Evolutionary conservation across 2,329 filamentous ascomycete genomes (phyloP), one percentile per base, ranked within the genome.

Genomic region (Aspergillus sp.): DNA sequence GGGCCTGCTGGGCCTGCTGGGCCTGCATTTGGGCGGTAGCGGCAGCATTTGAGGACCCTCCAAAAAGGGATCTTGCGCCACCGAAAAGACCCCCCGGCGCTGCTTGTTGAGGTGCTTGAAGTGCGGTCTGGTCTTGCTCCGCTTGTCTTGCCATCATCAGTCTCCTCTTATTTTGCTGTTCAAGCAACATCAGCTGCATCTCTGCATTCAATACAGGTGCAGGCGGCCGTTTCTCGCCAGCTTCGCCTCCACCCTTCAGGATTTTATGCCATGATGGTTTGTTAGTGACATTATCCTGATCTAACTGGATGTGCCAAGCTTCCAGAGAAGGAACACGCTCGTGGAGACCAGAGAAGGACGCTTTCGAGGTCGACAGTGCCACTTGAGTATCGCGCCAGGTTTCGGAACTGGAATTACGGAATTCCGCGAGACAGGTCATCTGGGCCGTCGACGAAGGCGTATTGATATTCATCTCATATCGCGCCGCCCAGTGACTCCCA

Each of bases 401-500:
- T 74, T 90, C 87, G 0, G 84, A 85, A 0, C 85, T 88, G 54
- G 77, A 77, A 73, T 90, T 90, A 58, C 80, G 82, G 55, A 89
- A 81, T 63, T 84, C 81, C 1, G 87, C 86, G 56, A 87, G 84
- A 69, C 89, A 90, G 65, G 81, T 82, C 14, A 89, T 77, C 4
- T 74, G 74, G 1, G 80, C 85, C 0, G 81, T 80, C 52, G 80
- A 81, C 20, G 73, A 78, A 0, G 82, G 80, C 1, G 86, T 87
- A 12, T 80, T 84, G n/a, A 90, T 78, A 54, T 81, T 81, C 45
- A 89, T 73, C 65, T 89, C 85, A 69, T 89, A 89, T 57, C 80
- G 83, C 2, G 87, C 85, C 0, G 76, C 74, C 86, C 87, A 89
- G 61, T 76, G 84, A 0, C 85, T 85, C 1, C 80, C 78, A 7